Conservation (phyloP, 176 grass and related monocot species). For the Elymus sibiricus region DNA sequence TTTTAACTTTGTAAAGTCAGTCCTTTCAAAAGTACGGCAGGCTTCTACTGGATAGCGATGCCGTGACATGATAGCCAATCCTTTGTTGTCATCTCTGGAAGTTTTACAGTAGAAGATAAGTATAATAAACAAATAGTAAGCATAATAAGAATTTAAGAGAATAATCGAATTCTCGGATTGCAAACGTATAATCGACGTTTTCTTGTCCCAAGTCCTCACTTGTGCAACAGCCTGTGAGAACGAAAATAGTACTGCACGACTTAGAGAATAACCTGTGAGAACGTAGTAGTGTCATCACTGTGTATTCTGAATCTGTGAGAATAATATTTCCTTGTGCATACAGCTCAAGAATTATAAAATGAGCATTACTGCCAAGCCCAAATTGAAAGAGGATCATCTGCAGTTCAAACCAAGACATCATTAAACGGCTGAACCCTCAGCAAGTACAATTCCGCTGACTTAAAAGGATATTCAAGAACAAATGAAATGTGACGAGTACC, state of each 20-base stretch:
- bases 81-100: constrained; percentile 92
- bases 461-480: constrained; percentile 11
- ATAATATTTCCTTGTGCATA: constrained; percentile 98
- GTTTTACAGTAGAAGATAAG: constrained; percentile 20
- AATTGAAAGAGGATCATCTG: constrained; percentile 98
- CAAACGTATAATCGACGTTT: neutral
- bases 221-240: neutral
- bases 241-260: neutral
- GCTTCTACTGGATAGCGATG: constrained; percentile 95
- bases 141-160: neutral
- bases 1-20: constrained; percentile 71
- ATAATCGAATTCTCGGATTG: neutral
- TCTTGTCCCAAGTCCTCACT: neutral
- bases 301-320: constrained; percentile 86
- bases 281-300: constrained; percentile 90
- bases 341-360: constrained; percentile 85
- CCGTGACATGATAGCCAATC: constrained; percentile 95
- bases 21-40: constrained; percentile 81
- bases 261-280: constrained; percentile 71
- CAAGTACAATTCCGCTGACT: neutral
- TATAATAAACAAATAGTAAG: neutral
- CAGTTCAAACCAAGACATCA: constrained; percentile 15
- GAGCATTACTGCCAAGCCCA: constrained; percentile 76
- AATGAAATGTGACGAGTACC: constrained; percentile 40
- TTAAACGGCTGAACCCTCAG: constrained; percentile 6